A percentile compares a stretch with the other conserved stretches of the same genome.
Conservation (phyloP, 208 protist genomes). For the Leptomonas pyrrhocoris region DNA sequence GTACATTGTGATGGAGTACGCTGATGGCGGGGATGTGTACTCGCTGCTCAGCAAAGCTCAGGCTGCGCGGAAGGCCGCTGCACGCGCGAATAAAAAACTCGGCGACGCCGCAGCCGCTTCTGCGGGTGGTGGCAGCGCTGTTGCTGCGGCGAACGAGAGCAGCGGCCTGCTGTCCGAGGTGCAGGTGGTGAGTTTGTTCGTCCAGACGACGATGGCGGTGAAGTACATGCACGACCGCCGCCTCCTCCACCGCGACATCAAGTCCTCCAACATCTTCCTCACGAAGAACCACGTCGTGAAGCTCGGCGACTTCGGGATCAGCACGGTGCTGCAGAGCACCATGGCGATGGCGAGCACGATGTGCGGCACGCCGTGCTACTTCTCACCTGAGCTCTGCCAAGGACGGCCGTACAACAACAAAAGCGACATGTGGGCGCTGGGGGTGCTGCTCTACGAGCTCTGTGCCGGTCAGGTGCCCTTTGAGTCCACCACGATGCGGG, state of each 20-base stretch:
- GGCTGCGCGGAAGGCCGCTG: constrained; percentile 20
- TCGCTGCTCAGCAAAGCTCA: constrained; percentile 47
- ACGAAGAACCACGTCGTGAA: constrained; percentile 87
- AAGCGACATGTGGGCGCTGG: constrained; percentile 92
- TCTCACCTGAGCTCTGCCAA: constrained; percentile 93
- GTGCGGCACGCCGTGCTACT: constrained; percentile 96
- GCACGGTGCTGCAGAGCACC: constrained; percentile 86
- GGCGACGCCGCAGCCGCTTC: neutral
- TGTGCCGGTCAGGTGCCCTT: constrained; percentile 81
- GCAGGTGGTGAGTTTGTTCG: constrained; percentile 78
- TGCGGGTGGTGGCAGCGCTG: no score
- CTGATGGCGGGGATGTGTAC: constrained; percentile 86
- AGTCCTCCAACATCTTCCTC: constrained; percentile 93
- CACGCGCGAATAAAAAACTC: neutral
- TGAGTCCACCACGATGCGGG: constrained; percentile 83
- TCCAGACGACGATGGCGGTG: constrained; percentile 86
- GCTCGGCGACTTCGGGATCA: constrained; percentile 93
- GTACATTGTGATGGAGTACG: constrained; percentile 94
- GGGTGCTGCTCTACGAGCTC: constrained; percentile 90
- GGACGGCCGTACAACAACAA: constrained; percentile 95
- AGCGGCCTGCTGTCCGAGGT: constrained; percentile 57
- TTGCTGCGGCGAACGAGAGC: neutral
- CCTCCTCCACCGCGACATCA: constrained; percentile 93
- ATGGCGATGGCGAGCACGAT: constrained; percentile 92
- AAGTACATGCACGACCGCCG: constrained; percentile 91